Evolutionary conservation across 257 asterid genomes (phyloP), one percentile per base, ranked within the genome.

Genomic region (Plantago major): DNA sequence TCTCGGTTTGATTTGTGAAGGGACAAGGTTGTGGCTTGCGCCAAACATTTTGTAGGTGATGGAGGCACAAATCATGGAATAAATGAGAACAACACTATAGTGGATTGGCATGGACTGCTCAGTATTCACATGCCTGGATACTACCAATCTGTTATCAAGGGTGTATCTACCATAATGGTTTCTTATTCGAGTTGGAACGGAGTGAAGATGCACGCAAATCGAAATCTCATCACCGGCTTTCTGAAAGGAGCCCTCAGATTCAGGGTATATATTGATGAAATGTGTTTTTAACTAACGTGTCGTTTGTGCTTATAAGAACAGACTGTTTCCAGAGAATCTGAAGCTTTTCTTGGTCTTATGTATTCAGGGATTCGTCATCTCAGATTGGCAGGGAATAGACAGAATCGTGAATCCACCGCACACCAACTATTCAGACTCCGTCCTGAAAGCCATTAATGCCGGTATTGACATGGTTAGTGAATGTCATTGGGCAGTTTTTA

Each of bases 301-400:
- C 2, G 0, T 38, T 7, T 44, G 16, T 22, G n/a, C 38, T n/a
- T 19, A 19, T 14, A 57, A 57, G 11, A 37, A n/a, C 11, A 42
- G 26, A 1, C 26, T 11, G 5, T 47, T 16, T 11, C 26, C 6
- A 3, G 48, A 40, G 7, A 44, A 42, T 19, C 50, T 40, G 14
- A 14, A 42, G n/a, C 17, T 42, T 16, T 18, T 45, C 47, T 33
- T 30, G 3, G 40, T 33, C 10, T 54, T 42, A 46, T 52, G 51
- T 48, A 6, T 56, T 17, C 53, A 80, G 86, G 83, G 83, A 7
- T 77, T 80, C 47, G 81, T 77, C 33, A 77, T 77, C 67, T 69
- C 86, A 7, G 86, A 81, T 62, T 77, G 74, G 74, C 62, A 77
- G 67, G 86, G 86, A 58, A 55, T 80, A 10, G 86, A 81, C 56